phyloP scores from a whole-genome alignment of 805 yeast genomes.

The Zygosaccharomyces bailii region DNA sequence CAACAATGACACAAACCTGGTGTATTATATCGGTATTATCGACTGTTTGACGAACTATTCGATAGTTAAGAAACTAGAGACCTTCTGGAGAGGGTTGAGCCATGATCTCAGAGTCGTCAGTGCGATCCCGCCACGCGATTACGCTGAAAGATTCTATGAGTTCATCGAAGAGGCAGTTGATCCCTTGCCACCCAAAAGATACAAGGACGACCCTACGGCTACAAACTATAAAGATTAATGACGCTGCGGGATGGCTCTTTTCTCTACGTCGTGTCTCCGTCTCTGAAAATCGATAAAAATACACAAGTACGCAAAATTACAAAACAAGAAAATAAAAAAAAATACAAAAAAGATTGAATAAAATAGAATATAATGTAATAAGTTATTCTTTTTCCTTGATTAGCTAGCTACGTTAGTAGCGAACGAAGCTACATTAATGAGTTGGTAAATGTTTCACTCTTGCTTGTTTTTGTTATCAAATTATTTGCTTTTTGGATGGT shows the following conservation, averaged over 20 bases:
- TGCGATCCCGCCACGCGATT: conserved; percentile 87
- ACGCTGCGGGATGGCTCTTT: not conserved
- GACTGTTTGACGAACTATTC: conserved; percentile 88
- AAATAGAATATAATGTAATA: not conserved
- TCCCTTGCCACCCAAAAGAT: conserved; percentile 23
- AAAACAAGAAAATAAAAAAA: not conserved
- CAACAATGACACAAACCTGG: conserved; percentile 53
- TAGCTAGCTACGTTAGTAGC: not conserved
- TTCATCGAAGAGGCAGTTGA: conserved; percentile 53
- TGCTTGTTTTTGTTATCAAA: not conserved
- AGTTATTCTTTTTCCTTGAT: not conserved
- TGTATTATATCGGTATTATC: conserved; percentile 89
- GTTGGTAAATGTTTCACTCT: not conserved
- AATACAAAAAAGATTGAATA: no score
- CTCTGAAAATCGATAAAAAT: not conserved
- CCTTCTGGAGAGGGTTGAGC: conserved; percentile 73
- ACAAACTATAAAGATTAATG: conserved; percentile 22
- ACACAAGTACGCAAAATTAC: not conserved
- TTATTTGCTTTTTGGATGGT: not conserved
- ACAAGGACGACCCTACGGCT: conserved; percentile 27
- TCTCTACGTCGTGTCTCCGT: not conserved
- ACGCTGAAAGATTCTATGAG: conserved; percentile 77
- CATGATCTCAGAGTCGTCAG: conserved; percentile 71
- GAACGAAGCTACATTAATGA: not conserved
- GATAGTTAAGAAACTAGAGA: conserved; percentile 71